Evolutionary conservation across 257 asterid genomes (phyloP).

Genomic region (Ehretia macrophylla): DNA sequence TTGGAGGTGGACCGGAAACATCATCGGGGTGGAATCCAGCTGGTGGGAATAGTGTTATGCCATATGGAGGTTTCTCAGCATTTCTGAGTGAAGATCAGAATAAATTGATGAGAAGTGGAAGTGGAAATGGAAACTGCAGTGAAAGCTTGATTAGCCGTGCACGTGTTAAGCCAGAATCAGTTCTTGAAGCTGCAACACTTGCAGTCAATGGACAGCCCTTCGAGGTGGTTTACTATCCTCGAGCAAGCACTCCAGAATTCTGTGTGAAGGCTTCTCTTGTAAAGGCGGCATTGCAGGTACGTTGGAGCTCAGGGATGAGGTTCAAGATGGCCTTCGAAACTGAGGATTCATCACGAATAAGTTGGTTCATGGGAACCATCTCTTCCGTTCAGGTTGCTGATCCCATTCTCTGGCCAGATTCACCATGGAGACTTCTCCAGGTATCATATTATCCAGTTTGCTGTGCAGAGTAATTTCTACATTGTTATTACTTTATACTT

Average conservation of each 20-base stretch:
- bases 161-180: conserved; percentile 60
- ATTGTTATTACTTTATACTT: too few species aligned
- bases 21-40: conserved; percentile 62
- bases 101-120: conserved; percentile 29
- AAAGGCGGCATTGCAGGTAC: conserved; percentile 54
- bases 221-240: conserved; percentile 80
- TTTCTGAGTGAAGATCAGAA: conserved; percentile 59
- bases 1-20: conserved; percentile 55
- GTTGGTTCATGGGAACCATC: conserved; percentile 95
- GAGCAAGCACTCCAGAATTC: conserved; percentile 88
- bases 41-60: conserved; percentile 41
- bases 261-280: conserved; percentile 77
- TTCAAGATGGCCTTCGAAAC: conserved; percentile 92
- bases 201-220: conserved; percentile 69
- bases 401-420: conserved; percentile 86
- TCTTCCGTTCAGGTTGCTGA: conserved; percentile 71
- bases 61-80: conserved; percentile 60
- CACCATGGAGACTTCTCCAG: conserved; percentile 97
- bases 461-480: too few species aligned
- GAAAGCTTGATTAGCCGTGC: conserved; percentile 34
- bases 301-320: conserved; percentile 90
- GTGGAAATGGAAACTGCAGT: conserved; percentile 16
- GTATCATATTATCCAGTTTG: conserved; percentile 37
- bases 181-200: conserved; percentile 63
- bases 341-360: conserved; percentile 84